Base-by-base conservation (phyloP, 139 green algal genomes). In the Spirogloea muscicola region DNA sequence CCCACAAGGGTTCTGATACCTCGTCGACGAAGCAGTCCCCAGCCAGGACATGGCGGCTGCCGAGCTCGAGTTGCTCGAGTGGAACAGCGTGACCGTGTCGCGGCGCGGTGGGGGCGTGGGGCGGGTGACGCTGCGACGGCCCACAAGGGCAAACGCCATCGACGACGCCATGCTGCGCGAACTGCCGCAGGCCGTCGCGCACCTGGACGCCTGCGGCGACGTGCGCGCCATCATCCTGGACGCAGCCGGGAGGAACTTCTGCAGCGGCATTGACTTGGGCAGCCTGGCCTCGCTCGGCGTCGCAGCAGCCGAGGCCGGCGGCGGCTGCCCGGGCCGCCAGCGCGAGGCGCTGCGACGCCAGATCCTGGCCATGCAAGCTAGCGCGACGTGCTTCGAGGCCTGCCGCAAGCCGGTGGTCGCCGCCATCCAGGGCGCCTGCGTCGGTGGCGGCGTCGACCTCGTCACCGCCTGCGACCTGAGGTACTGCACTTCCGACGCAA, bases 371-470 rank as follows among this genome's bases (percentile, higher is more conserved):
- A 79, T 81, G 66, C 81, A 84, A 57, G 64, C 68, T 29, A n/a
- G 82, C 0, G 84, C 92, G 67, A 88, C 62, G 25, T 74, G 79
- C 3, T 72, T 92, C 18, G 90, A 95, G 80, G 18, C 44, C 1
- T 91, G 83, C 63, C 76, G 74, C 25, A 82, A 72, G 58, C 90
- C 89, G 2, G 86, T 92, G 0, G 76, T 95, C 25, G 68, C 64
- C n/a, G 68, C 60, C 13, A 46, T 87, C 3, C 72, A 84, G 83
- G 89, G 91, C 18, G 81, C 83, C 21, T 97, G 92, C 81, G 65
- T 94, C 7, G 92, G 93, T n/a, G 91, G 83, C 13, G 93, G 91
- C 0, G 65, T 97, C 13, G 91, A 97, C 80, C 69, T 97, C 0
- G 74, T 79, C 34, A 91, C 90, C 1, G 92, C 93, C 2, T 90